Conservation (phyloP, 495 filamentous ascomycete genomes). For the Hypoxylon lienhwacheense region DNA sequence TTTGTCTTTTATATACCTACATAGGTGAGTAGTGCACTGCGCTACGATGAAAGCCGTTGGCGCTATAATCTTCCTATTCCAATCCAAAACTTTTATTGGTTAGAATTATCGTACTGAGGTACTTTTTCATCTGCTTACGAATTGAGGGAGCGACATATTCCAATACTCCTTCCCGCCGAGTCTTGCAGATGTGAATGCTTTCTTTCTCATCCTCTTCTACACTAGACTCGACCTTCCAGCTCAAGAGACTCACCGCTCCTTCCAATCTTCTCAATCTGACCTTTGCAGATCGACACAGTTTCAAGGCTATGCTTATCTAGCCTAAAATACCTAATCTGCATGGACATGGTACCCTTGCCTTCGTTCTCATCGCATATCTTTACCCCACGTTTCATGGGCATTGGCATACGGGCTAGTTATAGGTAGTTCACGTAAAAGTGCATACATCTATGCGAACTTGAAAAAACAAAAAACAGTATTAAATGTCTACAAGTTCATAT, state of each 20-base stretch:
- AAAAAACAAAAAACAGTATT: too few relatives aligned
- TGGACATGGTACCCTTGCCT: conserved; percentile 26
- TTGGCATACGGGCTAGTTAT: conserved; percentile 1
- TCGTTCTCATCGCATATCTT: neutral
- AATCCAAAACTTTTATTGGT: neutral
- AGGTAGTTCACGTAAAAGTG: conserved; percentile 11
- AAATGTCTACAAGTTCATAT: too few relatives aligned
- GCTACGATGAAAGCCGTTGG: neutral
- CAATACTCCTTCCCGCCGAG: neutral
- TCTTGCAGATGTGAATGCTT: neutral
- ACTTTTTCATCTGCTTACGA: neutral
- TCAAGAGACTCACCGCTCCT: conserved; percentile 29
- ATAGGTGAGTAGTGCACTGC: too few relatives aligned
- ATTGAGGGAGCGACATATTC: neutral
- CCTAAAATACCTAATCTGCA: conserved; percentile 27
- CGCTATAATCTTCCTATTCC: conserved; percentile 1
- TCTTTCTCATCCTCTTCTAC: conserved; percentile 1
- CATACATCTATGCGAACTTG: conserved; percentile 8
- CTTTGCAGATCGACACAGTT: conserved; percentile 15
- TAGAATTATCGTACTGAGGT: neutral
- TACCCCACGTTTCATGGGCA: conserved; percentile 26
- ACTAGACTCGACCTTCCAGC: neutral
- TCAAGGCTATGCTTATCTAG: conserved; percentile 19
- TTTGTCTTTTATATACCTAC: too few relatives aligned
- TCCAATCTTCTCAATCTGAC: conserved; percentile 2